Conservation (phyloP, 495 filamentous ascomycete genomes). For the Aspergillus diversus region DNA sequence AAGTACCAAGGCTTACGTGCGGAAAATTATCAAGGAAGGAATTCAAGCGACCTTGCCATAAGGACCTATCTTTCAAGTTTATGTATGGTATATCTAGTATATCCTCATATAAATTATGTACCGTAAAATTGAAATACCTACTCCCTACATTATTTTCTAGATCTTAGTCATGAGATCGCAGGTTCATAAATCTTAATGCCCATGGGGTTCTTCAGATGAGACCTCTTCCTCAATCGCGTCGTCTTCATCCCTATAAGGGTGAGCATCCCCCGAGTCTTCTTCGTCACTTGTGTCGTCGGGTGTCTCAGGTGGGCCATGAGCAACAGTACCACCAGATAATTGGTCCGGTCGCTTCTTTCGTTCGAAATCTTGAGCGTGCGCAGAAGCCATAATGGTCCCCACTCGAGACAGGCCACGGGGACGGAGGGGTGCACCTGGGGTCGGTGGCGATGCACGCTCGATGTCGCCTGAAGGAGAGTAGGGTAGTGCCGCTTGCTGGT, state of each 20-base stretch:
- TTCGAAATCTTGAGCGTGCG: constrained; percentile 89
- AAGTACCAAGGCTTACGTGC: no score
- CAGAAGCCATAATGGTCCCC: constrained; percentile 66
- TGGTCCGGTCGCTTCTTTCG: constrained; percentile 60
- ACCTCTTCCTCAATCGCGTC: constrained; percentile 26
- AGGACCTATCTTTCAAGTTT: constrained; percentile 7
- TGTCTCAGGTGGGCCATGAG: constrained; percentile 22
- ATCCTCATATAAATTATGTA: constrained; percentile 11
- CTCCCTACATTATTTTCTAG: no score
- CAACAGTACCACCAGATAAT: constrained; percentile 28
- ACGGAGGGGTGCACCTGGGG: constrained; percentile 35
- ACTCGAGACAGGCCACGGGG: constrained; percentile 49
- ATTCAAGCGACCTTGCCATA: background rate
- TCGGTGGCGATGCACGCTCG: constrained; percentile 36
- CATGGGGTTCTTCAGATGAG: constrained; percentile 11
- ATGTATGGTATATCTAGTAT: constrained; percentile 12
- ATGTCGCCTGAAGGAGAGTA: constrained; percentile 32
- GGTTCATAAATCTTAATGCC: background rate
- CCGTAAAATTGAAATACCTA: constrained; percentile 5
- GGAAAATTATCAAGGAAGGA: no score
- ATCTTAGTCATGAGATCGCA: no score
- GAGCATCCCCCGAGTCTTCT: constrained; percentile 28
- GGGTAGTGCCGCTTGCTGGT: constrained; percentile 32
- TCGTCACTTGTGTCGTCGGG: constrained; percentile 44
- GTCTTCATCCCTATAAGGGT: constrained; percentile 20